These are phyloP conservation scores for Scheffersomyces titani DNA, from an alignment of 1,139 yeast species.

Conservation along the genomic window DNA sequence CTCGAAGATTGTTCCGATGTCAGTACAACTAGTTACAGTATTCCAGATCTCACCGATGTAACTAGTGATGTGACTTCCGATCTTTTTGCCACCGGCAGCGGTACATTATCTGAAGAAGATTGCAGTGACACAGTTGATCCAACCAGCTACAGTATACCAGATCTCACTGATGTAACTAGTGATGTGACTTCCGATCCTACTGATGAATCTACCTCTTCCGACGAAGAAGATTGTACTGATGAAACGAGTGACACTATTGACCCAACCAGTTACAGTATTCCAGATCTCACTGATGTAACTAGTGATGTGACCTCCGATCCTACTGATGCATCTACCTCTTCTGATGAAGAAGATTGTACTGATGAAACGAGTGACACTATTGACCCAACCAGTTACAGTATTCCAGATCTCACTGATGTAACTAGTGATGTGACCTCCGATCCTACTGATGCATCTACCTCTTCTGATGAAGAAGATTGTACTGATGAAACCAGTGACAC, in stretches of 20 bases:
- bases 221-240: constrained; percentile 4
- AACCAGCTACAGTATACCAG: background rate
- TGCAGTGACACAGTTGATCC: background rate
- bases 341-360: background rate
- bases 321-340: background rate
- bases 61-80: background rate
- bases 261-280: background rate
- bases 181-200: background rate
- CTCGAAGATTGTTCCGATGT: background rate
- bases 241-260: background rate
- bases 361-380: background rate
- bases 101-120: background rate
- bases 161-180: background rate
- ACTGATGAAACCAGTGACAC: background rate
- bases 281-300: background rate
- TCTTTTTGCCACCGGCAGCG: background rate
- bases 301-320: background rate
- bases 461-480: background rate
- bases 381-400: background rate
- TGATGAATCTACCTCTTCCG: constrained; percentile 2
- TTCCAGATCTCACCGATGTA: background rate
- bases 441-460: background rate
- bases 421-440: background rate
- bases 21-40: background rate
- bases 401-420: background rate